Conservation (phyloP, 148 eudicot species). For the Cornus florida region DNA sequence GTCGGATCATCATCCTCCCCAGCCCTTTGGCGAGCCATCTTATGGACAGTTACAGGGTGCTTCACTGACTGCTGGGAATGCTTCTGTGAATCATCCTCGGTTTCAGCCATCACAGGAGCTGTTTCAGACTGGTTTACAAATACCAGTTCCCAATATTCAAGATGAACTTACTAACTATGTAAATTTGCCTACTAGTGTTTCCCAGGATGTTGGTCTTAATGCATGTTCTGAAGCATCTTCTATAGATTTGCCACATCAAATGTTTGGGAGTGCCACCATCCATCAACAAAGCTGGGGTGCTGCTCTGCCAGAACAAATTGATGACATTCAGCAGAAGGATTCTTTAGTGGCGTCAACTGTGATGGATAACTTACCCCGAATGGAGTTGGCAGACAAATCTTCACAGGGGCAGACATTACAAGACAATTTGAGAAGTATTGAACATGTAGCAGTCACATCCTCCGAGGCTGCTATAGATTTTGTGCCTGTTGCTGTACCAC, state of each 20-base stretch:
- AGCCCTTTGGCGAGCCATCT: slow-evolving; percentile 48
- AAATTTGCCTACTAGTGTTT: slow-evolving; percentile 32
- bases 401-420: slow-evolving; percentile 28
- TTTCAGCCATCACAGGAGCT: slow-evolving; percentile 44
- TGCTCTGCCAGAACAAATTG: slow-evolving; percentile 33
- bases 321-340: slow-evolving; percentile 19
- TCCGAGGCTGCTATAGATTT: slow-evolving; percentile 19
- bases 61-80: slow-evolving; percentile 43
- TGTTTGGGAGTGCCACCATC: slow-evolving; percentile 29
- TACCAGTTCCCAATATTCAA: slow-evolving; percentile 35
- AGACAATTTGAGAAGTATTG: slow-evolving; percentile 17
- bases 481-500: slow-evolving; percentile 19
- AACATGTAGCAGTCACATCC: slow-evolving; percentile 16
- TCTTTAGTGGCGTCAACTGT: slow-evolving; percentile 23
- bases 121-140: slow-evolving; percentile 53
- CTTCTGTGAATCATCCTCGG: slow-evolving; percentile 31
- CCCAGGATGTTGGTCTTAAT: slow-evolving; percentile 32
- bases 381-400: slow-evolving; percentile 26
- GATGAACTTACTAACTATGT: slow-evolving; percentile 35
- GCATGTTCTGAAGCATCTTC: slow-evolving; percentile 42
- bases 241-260: slow-evolving; percentile 66
- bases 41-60: slow-evolving; percentile 52
- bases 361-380: slow-evolving; percentile 19
- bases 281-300: slow-evolving; percentile 33
- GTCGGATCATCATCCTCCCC: slow-evolving; percentile 58